A percentile compares a stretch with the other conserved stretches of the same genome.
Evolutionary conservation across 805 yeast genomes (phyloP).

Genomic region (Hanseniaspora lachancei): DNA sequence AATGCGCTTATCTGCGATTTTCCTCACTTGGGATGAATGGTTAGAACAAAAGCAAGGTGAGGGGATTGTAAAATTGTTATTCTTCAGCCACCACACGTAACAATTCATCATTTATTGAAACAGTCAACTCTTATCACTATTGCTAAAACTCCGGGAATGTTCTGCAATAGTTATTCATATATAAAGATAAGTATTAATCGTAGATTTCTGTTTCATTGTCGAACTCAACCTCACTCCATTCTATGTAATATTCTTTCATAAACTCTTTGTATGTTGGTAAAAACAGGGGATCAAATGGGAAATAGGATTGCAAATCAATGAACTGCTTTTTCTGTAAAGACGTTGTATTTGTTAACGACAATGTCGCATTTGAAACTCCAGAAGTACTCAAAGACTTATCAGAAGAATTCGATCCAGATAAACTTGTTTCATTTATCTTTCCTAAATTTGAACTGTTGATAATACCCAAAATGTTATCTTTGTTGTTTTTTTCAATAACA

Average conservation of each 20-base stretch:
- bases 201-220: background rate
- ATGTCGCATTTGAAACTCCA: conserved; percentile 18
- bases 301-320: conserved; percentile 81
- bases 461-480: conserved; percentile 33
- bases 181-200: background rate
- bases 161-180: background rate
- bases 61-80: too few species aligned
- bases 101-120: background rate
- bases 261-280: conserved; percentile 46
- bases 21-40: too few species aligned
- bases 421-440: background rate
- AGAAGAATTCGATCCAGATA: background rate
- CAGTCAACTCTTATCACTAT: background rate
- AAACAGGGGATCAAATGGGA: conserved; percentile 88
- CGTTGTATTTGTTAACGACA: conserved; percentile 24
- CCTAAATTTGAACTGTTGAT: conserved; percentile 24
- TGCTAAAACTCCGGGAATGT: background rate
- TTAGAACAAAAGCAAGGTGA: too few species aligned
- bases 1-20: too few species aligned
- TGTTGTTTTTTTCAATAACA: conserved; percentile 77
- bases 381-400: conserved; percentile 14
- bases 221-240: conserved; percentile 59
- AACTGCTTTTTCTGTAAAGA: conserved; percentile 64
- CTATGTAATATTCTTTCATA: conserved; percentile 49
- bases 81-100: background rate